Percentiles rank a stretch among this genome's conserved stretches.
Conservation (phyloP, 371 early-diverging fungal genomes). For the Catenaria anguillulae region DNA sequence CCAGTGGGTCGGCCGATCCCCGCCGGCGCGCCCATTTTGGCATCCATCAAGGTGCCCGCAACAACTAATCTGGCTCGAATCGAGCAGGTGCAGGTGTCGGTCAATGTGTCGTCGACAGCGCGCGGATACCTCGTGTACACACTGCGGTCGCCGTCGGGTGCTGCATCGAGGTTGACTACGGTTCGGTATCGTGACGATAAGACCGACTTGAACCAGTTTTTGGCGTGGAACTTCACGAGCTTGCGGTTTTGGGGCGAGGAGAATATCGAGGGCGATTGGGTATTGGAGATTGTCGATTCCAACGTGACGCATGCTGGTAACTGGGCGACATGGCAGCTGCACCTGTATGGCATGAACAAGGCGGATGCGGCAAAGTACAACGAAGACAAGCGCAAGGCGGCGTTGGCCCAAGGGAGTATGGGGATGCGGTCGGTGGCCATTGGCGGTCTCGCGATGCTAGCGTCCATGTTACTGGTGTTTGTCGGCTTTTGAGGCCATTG, state of each 20-base stretch:
- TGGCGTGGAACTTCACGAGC: neutral
- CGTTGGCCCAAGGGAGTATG: too few relatives aligned
- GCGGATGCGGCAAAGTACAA: neutral
- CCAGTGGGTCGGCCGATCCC: neutral
- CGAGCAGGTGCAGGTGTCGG: neutral
- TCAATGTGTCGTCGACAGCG: neutral
- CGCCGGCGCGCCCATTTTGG: neutral
- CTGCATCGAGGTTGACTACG: neutral
- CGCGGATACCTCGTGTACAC: neutral
- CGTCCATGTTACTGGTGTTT: too few relatives aligned
- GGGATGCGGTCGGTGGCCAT: too few relatives aligned
- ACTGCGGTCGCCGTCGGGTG: neutral
- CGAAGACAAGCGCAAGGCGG: too few relatives aligned
- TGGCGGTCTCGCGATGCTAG: too few relatives aligned
- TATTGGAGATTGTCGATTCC: neutral
- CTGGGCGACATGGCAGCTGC: neutral
- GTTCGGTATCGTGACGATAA: neutral
- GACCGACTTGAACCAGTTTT: neutral
- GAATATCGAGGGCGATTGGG: neutral
- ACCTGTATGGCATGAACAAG: neutral
- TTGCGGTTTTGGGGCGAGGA: neutral
- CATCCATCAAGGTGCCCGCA: neutral
- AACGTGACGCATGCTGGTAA: neutral
- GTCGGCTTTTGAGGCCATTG: too few relatives aligned
- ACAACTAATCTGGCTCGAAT: neutral